A percentile compares a stretch with the other conserved stretches of the same genome.
Evolutionary conservation across 116 monocot species (phyloP).

Genomic region (Iris pallida): DNA sequence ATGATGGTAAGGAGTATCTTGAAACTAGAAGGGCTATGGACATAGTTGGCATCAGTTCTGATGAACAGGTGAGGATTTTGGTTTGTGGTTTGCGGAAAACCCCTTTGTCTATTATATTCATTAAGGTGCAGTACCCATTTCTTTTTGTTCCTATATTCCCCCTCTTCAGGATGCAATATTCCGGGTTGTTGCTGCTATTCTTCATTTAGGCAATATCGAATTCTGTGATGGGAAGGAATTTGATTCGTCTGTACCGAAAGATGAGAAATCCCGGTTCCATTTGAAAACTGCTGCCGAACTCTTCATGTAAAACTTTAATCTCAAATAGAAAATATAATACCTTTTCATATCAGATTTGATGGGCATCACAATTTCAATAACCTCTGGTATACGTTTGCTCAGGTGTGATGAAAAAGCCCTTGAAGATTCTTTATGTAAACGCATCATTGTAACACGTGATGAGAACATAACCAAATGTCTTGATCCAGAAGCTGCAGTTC

Average conservation of each 20-base stretch:
- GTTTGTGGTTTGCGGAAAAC: background rate
- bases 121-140: background rate
- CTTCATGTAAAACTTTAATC: background rate
- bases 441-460: conserved; percentile 67
- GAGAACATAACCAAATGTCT: conserved; percentile 57
- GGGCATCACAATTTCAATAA: background rate
- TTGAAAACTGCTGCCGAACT: background rate
- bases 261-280: conserved; percentile 1
- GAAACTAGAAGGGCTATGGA: conserved; percentile 89
- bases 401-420: conserved; percentile 67
- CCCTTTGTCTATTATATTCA: background rate
- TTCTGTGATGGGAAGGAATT: background rate
- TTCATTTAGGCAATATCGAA: conserved; percentile 80
- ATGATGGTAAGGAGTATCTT: conserved; percentile 77
- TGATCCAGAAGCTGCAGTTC: conserved; percentile 45
- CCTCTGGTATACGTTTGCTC: background rate
- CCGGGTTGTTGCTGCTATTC: conserved; percentile 73
- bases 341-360: background rate
- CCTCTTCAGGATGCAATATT: conserved; percentile 67
- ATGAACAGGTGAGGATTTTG: conserved; percentile 58
- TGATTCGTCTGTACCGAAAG: background rate
- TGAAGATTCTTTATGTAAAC: conserved; percentile 66
- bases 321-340: background rate
- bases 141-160: conserved; percentile 3
- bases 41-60: conserved; percentile 65